Percentiles rank a stretch among this genome's conserved stretches.
phyloP scores from a whole-genome alignment of 352 stramenopile genomes.

The Achlya hypogyna region DNA sequence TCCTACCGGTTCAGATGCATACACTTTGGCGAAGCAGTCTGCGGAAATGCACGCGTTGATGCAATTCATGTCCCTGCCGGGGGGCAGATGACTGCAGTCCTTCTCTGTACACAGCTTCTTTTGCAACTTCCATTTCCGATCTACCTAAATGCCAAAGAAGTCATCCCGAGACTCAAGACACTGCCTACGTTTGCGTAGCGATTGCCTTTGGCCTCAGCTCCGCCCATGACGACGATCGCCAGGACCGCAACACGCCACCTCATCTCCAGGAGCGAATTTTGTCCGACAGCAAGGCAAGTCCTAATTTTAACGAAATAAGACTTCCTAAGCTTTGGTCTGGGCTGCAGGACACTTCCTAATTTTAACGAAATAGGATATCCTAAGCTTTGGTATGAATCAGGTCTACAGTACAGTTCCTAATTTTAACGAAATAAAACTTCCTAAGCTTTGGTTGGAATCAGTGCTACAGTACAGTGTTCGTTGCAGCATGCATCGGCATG shows the following conservation, averaged over 20 bases:
- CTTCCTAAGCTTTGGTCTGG: too few species aligned
- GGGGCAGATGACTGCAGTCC: conserved; percentile 7
- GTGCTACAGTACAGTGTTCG: too few species aligned
- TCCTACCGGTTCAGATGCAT: conserved; percentile 10
- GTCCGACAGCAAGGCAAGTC: too few species aligned
- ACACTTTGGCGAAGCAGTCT: conserved; percentile 2
- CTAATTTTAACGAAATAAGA: too few species aligned
- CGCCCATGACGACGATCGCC: neutral
- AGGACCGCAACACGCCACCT: neutral
- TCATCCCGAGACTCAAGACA: neutral
- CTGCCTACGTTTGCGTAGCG: conserved; percentile 3
- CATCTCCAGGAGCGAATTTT: neutral
- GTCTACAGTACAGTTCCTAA: too few species aligned
- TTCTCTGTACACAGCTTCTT: conserved; percentile 5
- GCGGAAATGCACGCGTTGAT: conserved; percentile 9
- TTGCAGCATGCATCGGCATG: too few species aligned
- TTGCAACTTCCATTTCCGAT: conserved; percentile 17
- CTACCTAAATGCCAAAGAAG: conserved; percentile 8
- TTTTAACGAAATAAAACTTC: too few species aligned
- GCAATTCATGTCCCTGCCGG: conserved; percentile 16
- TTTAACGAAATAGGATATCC: too few species aligned
- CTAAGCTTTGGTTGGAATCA: too few species aligned
- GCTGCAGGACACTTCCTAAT: too few species aligned
- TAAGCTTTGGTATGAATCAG: too few species aligned
- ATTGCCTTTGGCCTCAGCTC: conserved; percentile 2